Conservation (phyloP, 192 early-diverging fungal genomes). For the Mortierella alpina region DNA sequence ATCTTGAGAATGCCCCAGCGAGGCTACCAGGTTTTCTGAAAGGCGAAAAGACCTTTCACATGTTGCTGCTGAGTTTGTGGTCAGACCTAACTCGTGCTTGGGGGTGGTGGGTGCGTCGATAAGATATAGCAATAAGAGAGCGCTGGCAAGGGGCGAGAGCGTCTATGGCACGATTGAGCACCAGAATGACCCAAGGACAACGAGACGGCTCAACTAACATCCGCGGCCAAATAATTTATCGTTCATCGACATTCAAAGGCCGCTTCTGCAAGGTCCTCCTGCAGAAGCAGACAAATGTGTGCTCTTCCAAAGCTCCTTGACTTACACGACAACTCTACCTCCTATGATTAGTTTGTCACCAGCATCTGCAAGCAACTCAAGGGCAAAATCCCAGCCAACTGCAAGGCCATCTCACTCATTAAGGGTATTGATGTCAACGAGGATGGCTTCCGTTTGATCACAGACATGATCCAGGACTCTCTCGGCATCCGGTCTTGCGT, state of each 20-base stretch:
- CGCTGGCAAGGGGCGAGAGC: not conserved
- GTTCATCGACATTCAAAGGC: too few relatives aligned
- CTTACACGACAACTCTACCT: not conserved
- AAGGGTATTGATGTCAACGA: conserved; percentile 90
- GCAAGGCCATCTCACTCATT: conserved; percentile 94
- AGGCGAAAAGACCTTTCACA: too few relatives aligned
- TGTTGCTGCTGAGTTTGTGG: too few relatives aligned
- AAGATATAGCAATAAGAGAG: conserved; percentile 10
- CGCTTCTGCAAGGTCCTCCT: too few relatives aligned
- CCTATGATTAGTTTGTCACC: conserved; percentile 74
- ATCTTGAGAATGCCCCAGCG: not conserved
- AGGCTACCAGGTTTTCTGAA: too few relatives aligned
- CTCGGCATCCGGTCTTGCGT: conserved; percentile 84
- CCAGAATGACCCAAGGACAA: not conserved
- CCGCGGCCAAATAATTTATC: not conserved
- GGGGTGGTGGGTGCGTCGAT: conserved; percentile 39
- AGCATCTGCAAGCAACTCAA: conserved; percentile 85
- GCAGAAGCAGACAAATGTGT: too few relatives aligned
- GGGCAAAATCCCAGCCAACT: conserved; percentile 74
- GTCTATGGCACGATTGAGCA: not conserved
- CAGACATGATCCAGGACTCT: conserved; percentile 61
- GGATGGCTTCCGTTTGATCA: conserved; percentile 83
- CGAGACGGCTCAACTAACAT: conserved; percentile 13
- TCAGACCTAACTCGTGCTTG: not conserved
- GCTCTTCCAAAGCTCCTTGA: too few relatives aligned